Evolutionary conservation across 805 yeast species (phyloP).

Genomic region (Metschnikowia anglica): DNA sequence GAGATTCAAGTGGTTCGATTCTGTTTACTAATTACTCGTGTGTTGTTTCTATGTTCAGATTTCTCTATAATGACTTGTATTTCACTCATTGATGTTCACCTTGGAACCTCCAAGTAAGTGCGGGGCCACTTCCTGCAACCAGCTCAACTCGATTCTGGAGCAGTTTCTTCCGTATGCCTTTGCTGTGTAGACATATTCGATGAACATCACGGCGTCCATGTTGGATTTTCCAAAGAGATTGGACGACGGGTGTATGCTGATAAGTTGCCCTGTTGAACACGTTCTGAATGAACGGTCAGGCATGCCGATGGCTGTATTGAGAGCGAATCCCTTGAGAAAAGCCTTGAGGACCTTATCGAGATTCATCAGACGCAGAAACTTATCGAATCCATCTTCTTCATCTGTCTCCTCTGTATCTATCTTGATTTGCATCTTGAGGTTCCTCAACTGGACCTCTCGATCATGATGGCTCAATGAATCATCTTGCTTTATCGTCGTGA

Average conservation of each 20-base stretch:
- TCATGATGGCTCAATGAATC: conserved; percentile 28
- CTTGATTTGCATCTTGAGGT: conserved; percentile 28
- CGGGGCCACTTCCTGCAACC: conserved; percentile 85
- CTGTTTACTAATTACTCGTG: background rate
- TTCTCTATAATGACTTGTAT: background rate
- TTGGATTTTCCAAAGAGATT: conserved; percentile 71
- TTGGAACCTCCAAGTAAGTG: conserved; percentile 51
- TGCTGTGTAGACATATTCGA: conserved; percentile 89
- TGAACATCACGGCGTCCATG: conserved; percentile 87
- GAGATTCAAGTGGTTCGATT: no score
- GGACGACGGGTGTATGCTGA: conserved; percentile 90
- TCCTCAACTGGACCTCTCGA: conserved; percentile 27
- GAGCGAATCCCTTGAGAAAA: conserved; percentile 78
- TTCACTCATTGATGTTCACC: conserved; percentile 27
- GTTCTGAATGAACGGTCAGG: conserved; percentile 94
- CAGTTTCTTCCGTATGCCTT: conserved; percentile 91
- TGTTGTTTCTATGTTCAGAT: background rate
- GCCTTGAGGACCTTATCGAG: conserved; percentile 66
- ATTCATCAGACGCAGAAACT: conserved; percentile 38
- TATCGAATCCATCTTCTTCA: conserved; percentile 25
- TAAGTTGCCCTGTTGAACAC: conserved; percentile 75
- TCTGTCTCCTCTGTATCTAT: conserved; percentile 17
- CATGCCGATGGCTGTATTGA: conserved; percentile 89
- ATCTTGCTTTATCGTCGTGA: conserved; percentile 45
- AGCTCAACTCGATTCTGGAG: conserved; percentile 73